phyloP scores from a whole-genome alignment of 495 filamentous ascomycete genomes.

The Margaritispora aquatica region DNA sequence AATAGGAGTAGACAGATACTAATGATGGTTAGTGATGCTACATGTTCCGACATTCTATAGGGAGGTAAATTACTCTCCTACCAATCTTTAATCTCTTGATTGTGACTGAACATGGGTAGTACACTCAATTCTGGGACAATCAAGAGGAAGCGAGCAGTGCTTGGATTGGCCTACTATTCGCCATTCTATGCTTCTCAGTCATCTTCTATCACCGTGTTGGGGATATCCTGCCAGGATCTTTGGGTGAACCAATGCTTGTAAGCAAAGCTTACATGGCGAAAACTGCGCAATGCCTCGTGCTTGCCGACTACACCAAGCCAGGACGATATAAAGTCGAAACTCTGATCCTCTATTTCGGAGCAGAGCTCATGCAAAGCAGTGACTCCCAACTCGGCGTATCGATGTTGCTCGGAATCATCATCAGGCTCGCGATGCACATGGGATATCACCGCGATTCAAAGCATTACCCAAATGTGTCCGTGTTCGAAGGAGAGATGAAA shows the following conservation, averaged over 20 bases:
- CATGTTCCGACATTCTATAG: not conserved
- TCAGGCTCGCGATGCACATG: conserved; percentile 83
- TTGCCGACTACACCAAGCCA: conserved; percentile 37
- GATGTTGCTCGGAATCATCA: conserved; percentile 61
- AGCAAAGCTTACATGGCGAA: not conserved
- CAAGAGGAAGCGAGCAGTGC: not conserved
- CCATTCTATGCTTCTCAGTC: not conserved
- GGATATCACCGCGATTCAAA: conserved; percentile 89
- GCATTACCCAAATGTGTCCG: conserved; percentile 70
- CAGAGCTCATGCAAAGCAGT: conserved; percentile 35
- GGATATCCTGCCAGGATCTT: not conserved
- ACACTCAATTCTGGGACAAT: not conserved
- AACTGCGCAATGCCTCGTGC: conserved; percentile 33
- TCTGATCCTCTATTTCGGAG: conserved; percentile 39
- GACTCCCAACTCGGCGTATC: conserved; percentile 21
- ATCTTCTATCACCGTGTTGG: not conserved
- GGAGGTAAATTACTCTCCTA: not conserved
- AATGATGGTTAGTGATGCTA: not conserved
- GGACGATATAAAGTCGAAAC: conserved; percentile 38
- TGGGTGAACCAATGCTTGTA: not conserved
- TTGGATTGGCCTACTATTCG: not conserved
- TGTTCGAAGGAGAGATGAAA: conserved; percentile 87
- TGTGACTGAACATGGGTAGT: not conserved
- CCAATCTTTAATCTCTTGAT: not conserved
- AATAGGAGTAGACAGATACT: not conserved